Conservation (phyloP, 2,329 filamentous ascomycete genomes). For the Pestalotiopsis fici region DNA sequence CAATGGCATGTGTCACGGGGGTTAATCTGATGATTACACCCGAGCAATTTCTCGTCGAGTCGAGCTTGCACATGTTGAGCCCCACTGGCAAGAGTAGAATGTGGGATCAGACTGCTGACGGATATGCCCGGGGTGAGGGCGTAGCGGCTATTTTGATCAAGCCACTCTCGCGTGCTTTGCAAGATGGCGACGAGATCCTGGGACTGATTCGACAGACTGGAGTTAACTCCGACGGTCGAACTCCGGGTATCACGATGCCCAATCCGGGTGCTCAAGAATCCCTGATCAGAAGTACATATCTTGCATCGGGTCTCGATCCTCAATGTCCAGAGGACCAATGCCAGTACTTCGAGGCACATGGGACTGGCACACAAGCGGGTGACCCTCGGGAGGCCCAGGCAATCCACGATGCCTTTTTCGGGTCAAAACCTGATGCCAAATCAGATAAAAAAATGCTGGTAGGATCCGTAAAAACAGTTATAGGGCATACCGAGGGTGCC, state of each 20-base stretch:
- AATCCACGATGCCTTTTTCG: conserved; percentile 43
- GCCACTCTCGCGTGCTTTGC: conserved; percentile 47
- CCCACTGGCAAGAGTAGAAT: conserved; percentile 44
- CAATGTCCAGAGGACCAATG: conserved; percentile 31
- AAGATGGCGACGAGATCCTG: conserved; percentile 47
- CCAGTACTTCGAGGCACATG: conserved; percentile 51
- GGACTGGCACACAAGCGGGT: conserved; percentile 38
- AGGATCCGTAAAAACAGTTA: conserved; percentile 44
- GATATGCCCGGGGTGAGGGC: conserved; percentile 61
- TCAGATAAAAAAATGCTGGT: conserved; percentile 31
- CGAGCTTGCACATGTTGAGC: conserved; percentile 45
- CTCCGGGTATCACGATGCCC: conserved; percentile 57
- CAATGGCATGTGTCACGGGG: conserved; percentile 43
- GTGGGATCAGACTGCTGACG: conserved; percentile 53
- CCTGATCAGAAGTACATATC: conserved; percentile 47
- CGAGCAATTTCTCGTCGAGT: conserved; percentile 43
- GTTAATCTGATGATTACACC: conserved; percentile 44
- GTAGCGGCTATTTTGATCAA: conserved; percentile 53
- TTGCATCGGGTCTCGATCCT: conserved; percentile 39
- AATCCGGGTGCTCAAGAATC: conserved; percentile 43
- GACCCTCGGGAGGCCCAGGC: conserved; percentile 45
- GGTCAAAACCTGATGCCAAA: background rate
- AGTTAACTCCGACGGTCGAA: conserved; percentile 51
- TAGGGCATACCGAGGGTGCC: conserved; percentile 52
- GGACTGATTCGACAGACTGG: conserved; percentile 49